These are phyloP conservation scores for Cadophora gregata DNA, from an alignment of 2,329 filamentous ascomycete genomes.

Conservation along the genomic window DNA sequence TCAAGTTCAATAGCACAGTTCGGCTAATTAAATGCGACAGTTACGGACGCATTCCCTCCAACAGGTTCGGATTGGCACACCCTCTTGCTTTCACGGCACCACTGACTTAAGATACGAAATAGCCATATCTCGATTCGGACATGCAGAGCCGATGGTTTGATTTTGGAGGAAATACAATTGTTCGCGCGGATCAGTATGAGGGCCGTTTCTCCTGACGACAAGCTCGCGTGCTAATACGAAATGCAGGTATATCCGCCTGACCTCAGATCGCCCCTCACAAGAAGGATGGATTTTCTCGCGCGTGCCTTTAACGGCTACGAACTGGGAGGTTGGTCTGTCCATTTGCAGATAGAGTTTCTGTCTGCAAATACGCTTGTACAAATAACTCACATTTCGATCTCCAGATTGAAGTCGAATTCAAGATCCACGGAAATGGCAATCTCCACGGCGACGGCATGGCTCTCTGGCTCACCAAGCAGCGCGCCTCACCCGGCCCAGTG, in stretches of 20 bases:
- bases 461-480: conserved; percentile 97
- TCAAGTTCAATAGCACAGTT: background rate
- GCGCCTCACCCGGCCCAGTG: conserved; percentile 78
- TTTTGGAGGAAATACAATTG: conserved; percentile 93
- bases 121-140: conserved; percentile 98
- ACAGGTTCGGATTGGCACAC: conserved; percentile 62
- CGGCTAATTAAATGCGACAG: conserved; percentile 52
- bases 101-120: conserved; percentile 28
- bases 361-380: background rate
- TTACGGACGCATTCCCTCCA: conserved; percentile 85
- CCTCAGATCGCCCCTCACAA: conserved; percentile 88
- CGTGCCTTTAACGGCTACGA: conserved; percentile 93
- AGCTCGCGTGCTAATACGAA: conserved; percentile 37
- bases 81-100: conserved; percentile 15
- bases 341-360: background rate
- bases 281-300: conserved; percentile 93
- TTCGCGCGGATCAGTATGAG: conserved; percentile 73
- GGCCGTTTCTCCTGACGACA: background rate
- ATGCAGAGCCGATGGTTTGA: conserved; percentile 99
- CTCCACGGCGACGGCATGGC: conserved; percentile 97
- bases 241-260: conserved; percentile 85
- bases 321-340: conserved; percentile 75
- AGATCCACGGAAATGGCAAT: conserved; percentile 85
- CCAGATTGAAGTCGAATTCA: conserved; percentile 90
- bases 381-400: background rate